Evolutionary conservation across 371 early-diverging fungal genomes (phyloP).

Genomic region (Apophysomyces trapeziformis): DNA sequence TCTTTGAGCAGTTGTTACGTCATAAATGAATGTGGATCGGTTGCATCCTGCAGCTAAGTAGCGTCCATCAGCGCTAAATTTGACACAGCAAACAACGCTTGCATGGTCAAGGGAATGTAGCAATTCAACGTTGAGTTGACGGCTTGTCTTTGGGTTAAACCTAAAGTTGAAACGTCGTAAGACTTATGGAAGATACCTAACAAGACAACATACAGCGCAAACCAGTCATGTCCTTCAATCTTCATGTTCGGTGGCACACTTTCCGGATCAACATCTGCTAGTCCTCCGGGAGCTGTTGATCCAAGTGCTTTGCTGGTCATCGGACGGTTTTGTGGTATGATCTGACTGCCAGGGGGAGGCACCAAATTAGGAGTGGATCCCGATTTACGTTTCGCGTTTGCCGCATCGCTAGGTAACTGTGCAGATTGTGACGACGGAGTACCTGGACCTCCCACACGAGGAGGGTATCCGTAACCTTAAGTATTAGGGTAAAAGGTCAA

Average conservation of each 20-base stretch:
- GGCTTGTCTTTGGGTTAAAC: conserved; percentile 71
- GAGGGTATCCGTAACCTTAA: conserved; percentile 19
- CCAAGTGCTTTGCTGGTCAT: conserved; percentile 17
- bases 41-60: conserved; percentile 94
- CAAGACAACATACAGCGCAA: conserved; percentile 63
- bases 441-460: conserved; percentile 17
- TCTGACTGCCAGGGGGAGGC: conserved; percentile 7
- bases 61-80: conserved; percentile 88
- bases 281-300: conserved; percentile 41
- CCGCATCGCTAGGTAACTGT: conserved; percentile 6
- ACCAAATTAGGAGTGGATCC: neutral
- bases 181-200: neutral
- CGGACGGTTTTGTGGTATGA: conserved; percentile 8
- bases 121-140: conserved; percentile 76
- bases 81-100: conserved; percentile 94
- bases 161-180: conserved; percentile 26
- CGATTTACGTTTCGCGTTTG: conserved; percentile 11
- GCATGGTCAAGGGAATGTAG: conserved; percentile 84
- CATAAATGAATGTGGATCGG: conserved; percentile 85
- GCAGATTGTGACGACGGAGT: conserved; percentile 18
- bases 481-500: neutral
- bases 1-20: conserved; percentile 73
- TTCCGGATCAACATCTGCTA: conserved; percentile 82
- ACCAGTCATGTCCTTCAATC: conserved; percentile 86
- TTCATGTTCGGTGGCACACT: conserved; percentile 73